phyloP scores from a whole-genome alignment of 2,329 filamentous ascomycete genomes.

The Coniochaeta hoffmannii region DNA sequence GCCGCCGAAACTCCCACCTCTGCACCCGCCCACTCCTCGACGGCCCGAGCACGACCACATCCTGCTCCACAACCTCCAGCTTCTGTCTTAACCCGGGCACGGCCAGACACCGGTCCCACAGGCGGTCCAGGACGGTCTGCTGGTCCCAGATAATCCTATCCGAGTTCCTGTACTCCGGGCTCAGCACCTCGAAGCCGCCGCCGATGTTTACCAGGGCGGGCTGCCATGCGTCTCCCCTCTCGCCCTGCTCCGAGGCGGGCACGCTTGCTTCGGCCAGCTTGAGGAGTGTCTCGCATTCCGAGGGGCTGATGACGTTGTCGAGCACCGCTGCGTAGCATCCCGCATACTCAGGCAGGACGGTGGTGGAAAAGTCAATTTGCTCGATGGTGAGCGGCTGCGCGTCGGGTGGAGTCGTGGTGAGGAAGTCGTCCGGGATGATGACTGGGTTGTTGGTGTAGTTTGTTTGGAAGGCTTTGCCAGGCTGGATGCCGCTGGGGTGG shows the following conservation, averaged over 20 bases:
- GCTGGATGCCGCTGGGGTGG: background rate
- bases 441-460: slow-evolving; percentile 24
- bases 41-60: slow-evolving; percentile 23
- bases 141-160: slow-evolving; percentile 74
- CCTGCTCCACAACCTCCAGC: slow-evolving; percentile 26
- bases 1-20: slow-evolving; percentile 35
- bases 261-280: slow-evolving; percentile 42
- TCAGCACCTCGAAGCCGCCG: slow-evolving; percentile 48
- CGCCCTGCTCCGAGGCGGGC: slow-evolving; percentile 28
- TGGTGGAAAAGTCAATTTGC: slow-evolving; percentile 46
- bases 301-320: slow-evolving; percentile 53
- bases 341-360: slow-evolving; percentile 43
- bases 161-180: slow-evolving; percentile 56
- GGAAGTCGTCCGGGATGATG: slow-evolving; percentile 36
- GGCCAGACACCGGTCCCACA: slow-evolving; percentile 52
- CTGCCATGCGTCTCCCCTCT: slow-evolving; percentile 42
- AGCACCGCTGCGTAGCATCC: slow-evolving; percentile 52
- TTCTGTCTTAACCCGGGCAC: slow-evolving; percentile 32
- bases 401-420: slow-evolving; percentile 31
- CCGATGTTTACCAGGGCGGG: slow-evolving; percentile 64
- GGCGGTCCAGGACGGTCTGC: slow-evolving; percentile 48
- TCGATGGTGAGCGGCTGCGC: slow-evolving; percentile 34
- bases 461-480: slow-evolving; percentile 16
- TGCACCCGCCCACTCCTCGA: slow-evolving; percentile 19
- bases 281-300: slow-evolving; percentile 54